Evolutionary conservation across 768 basidiomycete species (phyloP).

Genomic region (Nidula microcarpa): DNA sequence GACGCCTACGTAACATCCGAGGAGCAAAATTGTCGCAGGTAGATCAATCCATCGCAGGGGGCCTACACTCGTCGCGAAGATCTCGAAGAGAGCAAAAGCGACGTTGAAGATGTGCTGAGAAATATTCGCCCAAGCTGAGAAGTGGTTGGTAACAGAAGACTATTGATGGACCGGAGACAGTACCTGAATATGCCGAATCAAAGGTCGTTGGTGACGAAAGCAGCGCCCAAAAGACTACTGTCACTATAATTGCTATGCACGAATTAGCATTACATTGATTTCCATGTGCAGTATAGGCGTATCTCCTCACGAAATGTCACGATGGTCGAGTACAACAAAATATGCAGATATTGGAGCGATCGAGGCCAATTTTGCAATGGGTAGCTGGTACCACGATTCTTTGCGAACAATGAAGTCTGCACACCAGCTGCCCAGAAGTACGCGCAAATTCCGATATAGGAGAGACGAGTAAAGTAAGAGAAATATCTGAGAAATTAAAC

Average conservation of each 20-base stretch:
- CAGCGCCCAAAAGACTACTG: slow-evolving; percentile 60
- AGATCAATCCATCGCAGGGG: slow-evolving; percentile 52
- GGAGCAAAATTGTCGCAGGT: slow-evolving; percentile 41
- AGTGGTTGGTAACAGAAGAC: background rate
- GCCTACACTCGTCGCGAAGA: slow-evolving; percentile 45
- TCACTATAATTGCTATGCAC: slow-evolving; percentile 57
- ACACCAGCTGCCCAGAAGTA: slow-evolving; percentile 61
- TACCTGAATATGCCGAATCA: slow-evolving; percentile 31
- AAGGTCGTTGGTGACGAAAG: slow-evolving; percentile 44
- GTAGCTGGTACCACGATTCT: slow-evolving; percentile 27
- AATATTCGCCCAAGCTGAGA: slow-evolving; percentile 51
- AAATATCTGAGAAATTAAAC: slow-evolving; percentile 42
- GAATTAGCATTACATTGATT: background rate
- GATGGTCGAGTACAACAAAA: slow-evolving; percentile 47
- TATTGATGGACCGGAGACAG: slow-evolving; percentile 9
- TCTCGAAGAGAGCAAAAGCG: slow-evolving; percentile 53
- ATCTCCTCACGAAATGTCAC: slow-evolving; percentile 52
- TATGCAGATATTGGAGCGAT: slow-evolving; percentile 50
- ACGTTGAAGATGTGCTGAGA: slow-evolving; percentile 60
- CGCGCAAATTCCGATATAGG: slow-evolving; percentile 57
- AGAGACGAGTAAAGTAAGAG: slow-evolving; percentile 64
- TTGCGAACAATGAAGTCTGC: slow-evolving; percentile 42
- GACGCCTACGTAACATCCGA: slow-evolving; percentile 55
- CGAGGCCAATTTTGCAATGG: slow-evolving; percentile 59
- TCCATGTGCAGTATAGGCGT: background rate